Conservation (phyloP, 1,284 basidiomycete genomes). For the Fomitiporia mediterranea region DNA sequence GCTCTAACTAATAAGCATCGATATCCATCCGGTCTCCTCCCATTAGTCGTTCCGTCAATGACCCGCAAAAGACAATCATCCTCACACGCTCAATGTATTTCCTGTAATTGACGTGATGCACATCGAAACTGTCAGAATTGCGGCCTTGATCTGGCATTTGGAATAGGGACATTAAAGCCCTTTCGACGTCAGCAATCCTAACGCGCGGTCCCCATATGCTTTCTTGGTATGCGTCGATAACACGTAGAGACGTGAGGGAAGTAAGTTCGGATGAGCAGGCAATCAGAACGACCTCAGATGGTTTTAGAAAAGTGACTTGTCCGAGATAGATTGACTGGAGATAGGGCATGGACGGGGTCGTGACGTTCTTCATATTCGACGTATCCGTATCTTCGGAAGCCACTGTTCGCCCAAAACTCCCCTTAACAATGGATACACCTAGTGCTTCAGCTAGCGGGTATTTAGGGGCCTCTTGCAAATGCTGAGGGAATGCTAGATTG, state of each 20-base stretch:
- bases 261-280: constrained; percentile 30
- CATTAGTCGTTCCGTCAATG: constrained; percentile 47
- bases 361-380: neutral
- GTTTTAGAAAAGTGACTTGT: constrained; percentile 43
- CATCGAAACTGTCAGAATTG: neutral
- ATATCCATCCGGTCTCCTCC: constrained; percentile 48
- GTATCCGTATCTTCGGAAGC: no score
- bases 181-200: constrained; percentile 38
- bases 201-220: constrained; percentile 53
- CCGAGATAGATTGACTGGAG: constrained; percentile 43
- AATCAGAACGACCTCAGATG: constrained; percentile 36
- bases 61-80: constrained; percentile 44
- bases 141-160: neutral
- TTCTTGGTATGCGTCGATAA: constrained; percentile 49
- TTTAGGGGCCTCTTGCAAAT: neutral
- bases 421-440: neutral
- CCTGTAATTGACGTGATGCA: neutral
- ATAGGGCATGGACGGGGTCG: constrained; percentile 30
- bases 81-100: constrained; percentile 31
- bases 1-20: neutral
- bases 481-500: constrained; percentile 35
- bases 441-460: constrained; percentile 1
- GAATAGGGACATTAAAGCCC: constrained; percentile 22
- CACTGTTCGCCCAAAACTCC: no score
- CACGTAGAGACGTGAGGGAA: constrained; percentile 34